A percentile compares a stretch with the other conserved stretches of the same genome.
These are phyloP conservation scores for Mycena polygramma DNA, from an alignment of 768 basidiomycete species.

Conservation along the genomic window DNA sequence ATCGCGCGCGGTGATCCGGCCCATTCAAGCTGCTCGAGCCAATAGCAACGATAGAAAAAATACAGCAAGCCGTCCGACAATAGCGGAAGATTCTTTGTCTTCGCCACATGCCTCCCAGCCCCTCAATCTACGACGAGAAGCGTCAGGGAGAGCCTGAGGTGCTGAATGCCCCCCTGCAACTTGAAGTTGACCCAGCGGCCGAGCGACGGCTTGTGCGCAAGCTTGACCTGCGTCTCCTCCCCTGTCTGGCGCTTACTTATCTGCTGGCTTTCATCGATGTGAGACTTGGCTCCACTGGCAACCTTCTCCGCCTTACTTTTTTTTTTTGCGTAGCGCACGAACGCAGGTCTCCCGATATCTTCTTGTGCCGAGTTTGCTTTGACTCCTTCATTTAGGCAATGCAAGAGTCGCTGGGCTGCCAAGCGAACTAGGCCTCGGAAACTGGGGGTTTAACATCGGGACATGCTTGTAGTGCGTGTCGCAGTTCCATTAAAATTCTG, in stretches of 20 bases:
- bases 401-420: constrained; percentile 14
- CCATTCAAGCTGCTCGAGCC: too few relatives aligned
- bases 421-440: not conserved
- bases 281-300: not conserved
- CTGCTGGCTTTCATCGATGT: constrained; percentile 21
- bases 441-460: constrained; percentile 26
- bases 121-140: constrained; percentile 2
- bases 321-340: not conserved
- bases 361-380: not conserved
- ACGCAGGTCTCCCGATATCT: constrained; percentile 1
- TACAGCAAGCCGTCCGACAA: too few relatives aligned
- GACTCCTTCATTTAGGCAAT: not conserved
- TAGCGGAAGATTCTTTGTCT: not conserved
- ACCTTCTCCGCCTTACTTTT: not conserved
- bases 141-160: not conserved
- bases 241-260: constrained; percentile 17
- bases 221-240: constrained; percentile 11
- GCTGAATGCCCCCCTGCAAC: not conserved
- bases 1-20: too few relatives aligned
- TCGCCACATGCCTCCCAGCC: not conserved
- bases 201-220: constrained; percentile 21
- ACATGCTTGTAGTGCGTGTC: constrained; percentile 13
- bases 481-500: not conserved
- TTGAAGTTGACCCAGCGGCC: not conserved
- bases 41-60: too few relatives aligned